Evolutionary conservation across 805 yeast genomes (phyloP).

Genomic region (Metschnikowia kofuensis): DNA sequence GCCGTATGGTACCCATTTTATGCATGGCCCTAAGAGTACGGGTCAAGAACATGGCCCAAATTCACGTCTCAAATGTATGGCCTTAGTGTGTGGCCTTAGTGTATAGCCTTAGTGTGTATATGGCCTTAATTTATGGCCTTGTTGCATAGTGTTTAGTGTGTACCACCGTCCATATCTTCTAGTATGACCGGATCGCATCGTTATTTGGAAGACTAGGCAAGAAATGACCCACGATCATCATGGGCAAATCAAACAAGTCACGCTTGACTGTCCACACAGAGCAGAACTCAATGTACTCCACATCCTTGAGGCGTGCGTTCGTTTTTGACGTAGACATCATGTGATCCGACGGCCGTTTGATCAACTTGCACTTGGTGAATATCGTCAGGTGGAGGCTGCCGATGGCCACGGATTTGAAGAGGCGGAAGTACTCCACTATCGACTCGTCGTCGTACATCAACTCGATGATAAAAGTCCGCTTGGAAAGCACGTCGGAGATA

Average conservation of each 20-base stretch:
- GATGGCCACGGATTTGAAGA: conserved; percentile 71
- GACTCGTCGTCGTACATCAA: conserved; percentile 74
- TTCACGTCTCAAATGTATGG: too few species aligned
- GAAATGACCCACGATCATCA: conserved; percentile 80
- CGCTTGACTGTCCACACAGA: conserved; percentile 84
- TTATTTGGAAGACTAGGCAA: conserved; percentile 52
- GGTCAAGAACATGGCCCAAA: too few species aligned
- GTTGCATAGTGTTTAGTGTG: too few species aligned
- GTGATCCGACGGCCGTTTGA: conserved; percentile 25
- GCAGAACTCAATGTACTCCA: conserved; percentile 54
- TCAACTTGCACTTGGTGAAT: conserved; percentile 48
- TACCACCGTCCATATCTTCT: too few species aligned
- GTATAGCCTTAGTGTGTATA: too few species aligned
- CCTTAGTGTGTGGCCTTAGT: too few species aligned
- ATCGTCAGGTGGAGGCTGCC: conserved; percentile 57
- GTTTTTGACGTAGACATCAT: conserved; percentile 16
- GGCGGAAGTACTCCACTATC: conserved; percentile 66
- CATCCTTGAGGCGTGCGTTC: conserved; percentile 15
- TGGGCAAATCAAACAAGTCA: conserved; percentile 80
- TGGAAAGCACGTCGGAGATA: conserved; percentile 52
- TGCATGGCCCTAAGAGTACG: too few species aligned
- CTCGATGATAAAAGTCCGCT: conserved; percentile 69
- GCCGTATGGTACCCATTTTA: too few species aligned
- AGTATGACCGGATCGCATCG: conserved; percentile 7
- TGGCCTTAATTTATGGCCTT: too few species aligned